Evolutionary conservation across 2,329 filamentous ascomycete species (phyloP).

Genomic region (Colletotrichum chlorophyti): DNA sequence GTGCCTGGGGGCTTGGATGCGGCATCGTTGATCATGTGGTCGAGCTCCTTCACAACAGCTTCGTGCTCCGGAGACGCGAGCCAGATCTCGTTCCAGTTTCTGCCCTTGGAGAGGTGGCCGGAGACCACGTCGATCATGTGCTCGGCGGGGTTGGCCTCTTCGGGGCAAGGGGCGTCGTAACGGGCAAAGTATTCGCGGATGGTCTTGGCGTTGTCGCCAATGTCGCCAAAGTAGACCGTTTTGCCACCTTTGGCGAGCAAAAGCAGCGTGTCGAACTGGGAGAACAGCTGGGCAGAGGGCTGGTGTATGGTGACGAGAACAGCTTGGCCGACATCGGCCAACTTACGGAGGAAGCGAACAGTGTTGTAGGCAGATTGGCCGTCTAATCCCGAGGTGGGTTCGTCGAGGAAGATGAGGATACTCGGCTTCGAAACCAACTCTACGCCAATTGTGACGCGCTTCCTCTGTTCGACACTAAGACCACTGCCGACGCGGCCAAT

Average conservation of each 20-base stretch:
- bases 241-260: slow-evolving; percentile 70
- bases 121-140: slow-evolving; percentile 73
- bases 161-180: slow-evolving; percentile 68
- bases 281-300: slow-evolving; percentile 70
- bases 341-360: slow-evolving; percentile 69
- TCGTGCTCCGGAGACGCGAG: slow-evolving; percentile 66
- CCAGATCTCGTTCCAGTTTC: slow-evolving; percentile 76
- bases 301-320: slow-evolving; percentile 76
- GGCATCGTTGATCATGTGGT: slow-evolving; percentile 64
- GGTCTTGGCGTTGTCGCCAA: slow-evolving; percentile 61
- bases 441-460: slow-evolving; percentile 65
- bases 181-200: slow-evolving; percentile 70
- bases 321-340: slow-evolving; percentile 71
- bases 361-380: slow-evolving; percentile 72
- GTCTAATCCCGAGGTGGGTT: slow-evolving; percentile 71
- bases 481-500: slow-evolving; percentile 58
- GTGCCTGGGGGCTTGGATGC: slow-evolving; percentile 49
- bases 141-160: slow-evolving; percentile 74
- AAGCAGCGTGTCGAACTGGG: slow-evolving; percentile 70
- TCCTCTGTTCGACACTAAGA: slow-evolving; percentile 59
- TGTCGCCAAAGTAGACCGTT: slow-evolving; percentile 72
- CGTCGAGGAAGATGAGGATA: slow-evolving; percentile 66
- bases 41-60: slow-evolving; percentile 65
- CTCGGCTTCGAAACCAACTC: slow-evolving; percentile 68
- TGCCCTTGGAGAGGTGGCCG: slow-evolving; percentile 51